These are phyloP conservation scores for Vitis vinifera DNA, from an alignment of 164 flowering plant genomes.

Conservation along the genomic window ASM3070453v1 NC_081821.1:10733001-10733500, in stretches of 20 bases:
- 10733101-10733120: constrained; percentile 21
- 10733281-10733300: constrained; percentile 73
- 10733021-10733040: neutral
- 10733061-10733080: no score
- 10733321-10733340: neutral
- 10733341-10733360: neutral
- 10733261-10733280: constrained; percentile 99
- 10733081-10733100: neutral
- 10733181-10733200: constrained; percentile 82
- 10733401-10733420: constrained; percentile 97
- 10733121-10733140: constrained; percentile 95
- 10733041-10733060: no score
- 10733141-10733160: constrained; percentile 84
- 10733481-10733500: neutral
- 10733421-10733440: constrained; percentile 89
- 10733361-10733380: neutral
- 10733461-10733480: neutral
- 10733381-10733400: constrained; percentile 51
- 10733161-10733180: constrained; percentile 93
- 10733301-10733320: neutral
- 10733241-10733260: constrained; percentile 91
- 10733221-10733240: constrained; percentile 98
- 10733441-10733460: constrained; percentile 94
- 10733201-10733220: constrained; percentile 80
- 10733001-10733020: neutral